phyloP scores from a whole-genome alignment of 2,329 filamentous ascomycete species.

The Neonectria ditissima region DNA sequence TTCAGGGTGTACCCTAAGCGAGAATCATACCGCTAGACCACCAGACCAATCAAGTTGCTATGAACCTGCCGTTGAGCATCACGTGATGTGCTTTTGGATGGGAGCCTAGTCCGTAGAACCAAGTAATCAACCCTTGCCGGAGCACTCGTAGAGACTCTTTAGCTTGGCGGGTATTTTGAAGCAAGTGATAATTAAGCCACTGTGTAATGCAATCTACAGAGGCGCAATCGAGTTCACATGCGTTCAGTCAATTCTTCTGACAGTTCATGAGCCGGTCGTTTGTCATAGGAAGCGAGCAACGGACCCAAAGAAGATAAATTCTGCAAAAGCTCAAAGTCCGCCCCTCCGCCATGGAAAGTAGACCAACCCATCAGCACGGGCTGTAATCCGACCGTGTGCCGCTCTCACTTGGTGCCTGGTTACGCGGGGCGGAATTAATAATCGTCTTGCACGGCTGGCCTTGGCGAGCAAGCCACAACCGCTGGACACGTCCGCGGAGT shows the following conservation, averaged over 20 bases:
- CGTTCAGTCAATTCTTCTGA: too few species aligned
- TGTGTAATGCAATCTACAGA: background rate
- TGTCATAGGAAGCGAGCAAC: background rate
- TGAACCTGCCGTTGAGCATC: slow-evolving; percentile 10
- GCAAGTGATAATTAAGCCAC: too few species aligned
- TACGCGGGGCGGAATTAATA: slow-evolving; percentile 39
- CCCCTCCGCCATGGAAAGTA: slow-evolving; percentile 30
- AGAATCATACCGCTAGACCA: slow-evolving; percentile 79
- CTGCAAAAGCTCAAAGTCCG: slow-evolving; percentile 35
- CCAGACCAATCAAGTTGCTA: slow-evolving; percentile 51
- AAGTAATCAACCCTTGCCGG: background rate
- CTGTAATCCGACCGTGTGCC: slow-evolving; percentile 1
- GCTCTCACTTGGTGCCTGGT: background rate
- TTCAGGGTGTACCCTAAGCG: slow-evolving; percentile 69
- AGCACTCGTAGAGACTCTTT: too few species aligned
- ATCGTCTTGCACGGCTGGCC: slow-evolving; percentile 2
- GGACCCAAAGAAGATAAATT: background rate
- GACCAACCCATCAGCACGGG: background rate
- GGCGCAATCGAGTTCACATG: background rate
- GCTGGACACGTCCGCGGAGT: slow-evolving; percentile 21
- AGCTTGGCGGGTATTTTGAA: too few species aligned
- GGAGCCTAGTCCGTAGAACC: fast-evolving
- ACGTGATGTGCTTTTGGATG: slow-evolving; percentile 23
- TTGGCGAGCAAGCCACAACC: slow-evolving; percentile 36
- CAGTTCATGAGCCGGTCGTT: too few species aligned